Percentiles rank a stretch among this genome's conserved stretches.
phyloP scores from a whole-genome alignment of 352 stramenopile genomes.

The Aphanomyces euteiches region DNA sequence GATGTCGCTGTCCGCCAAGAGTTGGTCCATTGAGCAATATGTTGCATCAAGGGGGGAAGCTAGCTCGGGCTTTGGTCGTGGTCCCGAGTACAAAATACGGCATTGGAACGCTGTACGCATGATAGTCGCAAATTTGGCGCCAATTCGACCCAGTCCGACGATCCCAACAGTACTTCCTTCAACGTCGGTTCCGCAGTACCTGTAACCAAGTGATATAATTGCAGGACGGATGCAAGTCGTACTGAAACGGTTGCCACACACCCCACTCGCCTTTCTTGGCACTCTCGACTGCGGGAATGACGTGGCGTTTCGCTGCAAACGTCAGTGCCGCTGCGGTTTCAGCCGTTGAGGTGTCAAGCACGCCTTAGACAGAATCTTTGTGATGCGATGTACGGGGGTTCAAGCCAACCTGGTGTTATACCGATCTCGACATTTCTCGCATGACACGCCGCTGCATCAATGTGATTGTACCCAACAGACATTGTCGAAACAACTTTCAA shows the following conservation, averaged over 20 bases:
- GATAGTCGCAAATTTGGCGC: slow-evolving; percentile 72
- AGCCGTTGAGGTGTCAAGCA: slow-evolving; percentile 77
- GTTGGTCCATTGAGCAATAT: slow-evolving; percentile 72
- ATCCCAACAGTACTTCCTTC: slow-evolving; percentile 73
- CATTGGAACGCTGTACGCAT: slow-evolving; percentile 78
- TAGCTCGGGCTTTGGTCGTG: slow-evolving; percentile 53
- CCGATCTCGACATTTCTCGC: slow-evolving; percentile 64
- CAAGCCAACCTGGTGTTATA: slow-evolving; percentile 54
- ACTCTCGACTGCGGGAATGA: slow-evolving; percentile 68
- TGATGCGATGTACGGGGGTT: too few species aligned
- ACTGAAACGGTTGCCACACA: slow-evolving; percentile 73
- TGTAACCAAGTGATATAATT: slow-evolving; percentile 12
- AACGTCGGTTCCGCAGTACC: slow-evolving; percentile 70
- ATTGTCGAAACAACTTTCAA: slow-evolving; percentile 80
- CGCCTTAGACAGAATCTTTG: slow-evolving; percentile 32
- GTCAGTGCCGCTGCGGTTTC: slow-evolving; percentile 71
- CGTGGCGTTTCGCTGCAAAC: slow-evolving; percentile 54
- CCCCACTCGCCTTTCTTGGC: slow-evolving; percentile 69
- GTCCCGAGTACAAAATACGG: slow-evolving; percentile 76
- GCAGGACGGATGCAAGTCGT: not conserved
- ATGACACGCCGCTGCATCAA: slow-evolving; percentile 76
- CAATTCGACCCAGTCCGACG: slow-evolving; percentile 80
- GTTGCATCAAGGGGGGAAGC: slow-evolving; percentile 40
- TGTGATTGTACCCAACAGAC: slow-evolving; percentile 89
- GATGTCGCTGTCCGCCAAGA: slow-evolving; percentile 81